These are phyloP conservation scores for Beauveria caledonica DNA, from an alignment of 2,329 filamentous ascomycete species.

Conservation along the genomic window DNA sequence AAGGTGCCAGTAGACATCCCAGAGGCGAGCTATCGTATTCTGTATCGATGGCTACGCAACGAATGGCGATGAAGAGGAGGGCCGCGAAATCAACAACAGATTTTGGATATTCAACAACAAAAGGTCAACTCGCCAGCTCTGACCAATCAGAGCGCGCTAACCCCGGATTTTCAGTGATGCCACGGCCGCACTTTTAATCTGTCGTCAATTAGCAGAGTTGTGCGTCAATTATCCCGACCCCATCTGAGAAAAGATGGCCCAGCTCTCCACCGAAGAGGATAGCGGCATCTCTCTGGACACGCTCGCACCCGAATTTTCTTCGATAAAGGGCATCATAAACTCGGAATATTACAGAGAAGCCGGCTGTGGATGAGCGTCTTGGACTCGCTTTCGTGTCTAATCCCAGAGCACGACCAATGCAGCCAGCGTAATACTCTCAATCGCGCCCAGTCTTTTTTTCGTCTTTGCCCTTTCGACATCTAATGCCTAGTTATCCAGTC, in stretches of 20 bases:
- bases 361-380: too few species aligned
- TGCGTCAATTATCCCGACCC: too few species aligned
- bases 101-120: too few species aligned
- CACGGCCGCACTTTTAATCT: too few species aligned
- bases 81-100: too few species aligned
- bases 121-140: too few species aligned
- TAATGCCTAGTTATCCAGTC: background rate
- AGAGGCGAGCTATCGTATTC: slow-evolving; percentile 16
- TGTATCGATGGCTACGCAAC: slow-evolving; percentile 16
- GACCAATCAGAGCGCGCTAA: background rate
- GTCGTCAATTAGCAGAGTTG: too few species aligned
- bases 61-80: background rate
- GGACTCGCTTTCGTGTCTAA: too few species aligned
- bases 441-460: background rate
- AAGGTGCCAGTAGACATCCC: slow-evolving; percentile 17
- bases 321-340: slow-evolving; percentile 1
- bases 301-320: slow-evolving; percentile 38
- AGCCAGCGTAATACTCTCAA: background rate
- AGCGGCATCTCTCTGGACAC: slow-evolving; percentile 29
- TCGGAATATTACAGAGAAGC: too few species aligned
- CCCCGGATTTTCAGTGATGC: background rate
- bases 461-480: background rate
- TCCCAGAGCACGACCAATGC: background rate
- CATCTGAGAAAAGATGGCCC: too few species aligned
- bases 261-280: background rate